Evolutionary conservation across 345 rosid species (phyloP).

Genomic region (Acer campestre): DNA sequence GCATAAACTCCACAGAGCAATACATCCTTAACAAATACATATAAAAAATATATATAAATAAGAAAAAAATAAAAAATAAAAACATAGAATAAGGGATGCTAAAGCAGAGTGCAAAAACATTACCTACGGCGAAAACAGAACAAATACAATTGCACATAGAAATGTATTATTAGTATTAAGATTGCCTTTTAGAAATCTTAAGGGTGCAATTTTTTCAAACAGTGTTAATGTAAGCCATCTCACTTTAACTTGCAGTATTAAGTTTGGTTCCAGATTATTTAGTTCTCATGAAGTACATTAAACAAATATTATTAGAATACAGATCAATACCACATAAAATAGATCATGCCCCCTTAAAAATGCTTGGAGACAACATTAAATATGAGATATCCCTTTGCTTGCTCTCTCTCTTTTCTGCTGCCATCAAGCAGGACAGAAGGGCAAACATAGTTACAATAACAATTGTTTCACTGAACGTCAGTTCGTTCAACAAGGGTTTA

Average conservation of each 20-base stretch:
- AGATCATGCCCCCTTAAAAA: background rate
- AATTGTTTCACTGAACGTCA: background rate
- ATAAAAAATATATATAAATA: background rate
- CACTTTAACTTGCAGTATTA: background rate
- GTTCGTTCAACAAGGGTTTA: background rate
- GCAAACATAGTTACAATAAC: background rate
- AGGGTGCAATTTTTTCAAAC: background rate
- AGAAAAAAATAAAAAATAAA: background rate
- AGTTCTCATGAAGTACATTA: background rate
- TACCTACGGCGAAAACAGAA: background rate
- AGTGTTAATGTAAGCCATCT: background rate
- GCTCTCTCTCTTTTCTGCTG: background rate
- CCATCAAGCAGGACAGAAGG: background rate
- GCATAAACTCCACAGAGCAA: conserved; percentile 97
- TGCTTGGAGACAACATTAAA: conserved; percentile 5
- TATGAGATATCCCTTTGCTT: background rate
- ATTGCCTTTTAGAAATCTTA: background rate
- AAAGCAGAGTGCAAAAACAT: background rate
- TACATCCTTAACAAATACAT: conserved; percentile 59
- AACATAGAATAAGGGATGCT: background rate
- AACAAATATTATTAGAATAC: background rate
- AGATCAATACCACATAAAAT: background rate
- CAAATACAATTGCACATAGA: background rate
- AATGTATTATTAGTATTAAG: background rate
- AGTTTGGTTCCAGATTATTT: background rate